Evolutionary conservation across 495 filamentous ascomycete genomes (phyloP).

Genomic region (Sphaerosporella brunnea): DNA sequence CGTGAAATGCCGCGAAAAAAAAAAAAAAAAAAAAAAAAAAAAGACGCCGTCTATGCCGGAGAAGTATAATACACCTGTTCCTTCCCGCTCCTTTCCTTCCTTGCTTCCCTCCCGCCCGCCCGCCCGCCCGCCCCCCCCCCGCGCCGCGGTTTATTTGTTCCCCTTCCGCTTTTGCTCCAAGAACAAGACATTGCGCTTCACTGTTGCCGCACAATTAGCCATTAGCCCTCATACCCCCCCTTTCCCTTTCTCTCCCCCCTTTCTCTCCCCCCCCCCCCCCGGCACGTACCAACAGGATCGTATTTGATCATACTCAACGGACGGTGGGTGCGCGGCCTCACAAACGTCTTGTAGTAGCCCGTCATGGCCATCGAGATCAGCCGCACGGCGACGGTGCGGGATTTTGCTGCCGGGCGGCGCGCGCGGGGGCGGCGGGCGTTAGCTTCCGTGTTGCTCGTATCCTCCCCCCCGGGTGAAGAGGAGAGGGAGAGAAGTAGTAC

Average conservation of each 20-base stretch:
- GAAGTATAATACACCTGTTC: background rate
- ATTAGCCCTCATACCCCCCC: background rate
- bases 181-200: conserved; percentile 5
- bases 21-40: background rate
- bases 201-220: background rate
- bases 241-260: no score
- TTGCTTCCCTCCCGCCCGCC: background rate
- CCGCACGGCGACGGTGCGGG: conserved; percentile 78
- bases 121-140: background rate
- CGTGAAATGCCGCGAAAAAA: no score
- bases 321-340: conserved; percentile 58
- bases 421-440: no score
- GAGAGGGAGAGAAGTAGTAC: no score
- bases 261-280: no score
- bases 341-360: conserved; percentile 81
- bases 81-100: background rate
- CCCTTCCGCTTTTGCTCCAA: conserved; percentile 9
- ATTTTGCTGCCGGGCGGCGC: conserved; percentile 84
- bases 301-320: conserved; percentile 98
- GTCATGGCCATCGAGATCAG: conserved; percentile 98
- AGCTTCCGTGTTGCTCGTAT: no score
- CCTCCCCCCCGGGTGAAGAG: no score
- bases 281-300: conserved; percentile 85
- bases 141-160: background rate
- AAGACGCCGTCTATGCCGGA: background rate